phyloP scores from a whole-genome alignment of 768 basidiomycete genomes.

The Suillus clintonianus region DNA sequence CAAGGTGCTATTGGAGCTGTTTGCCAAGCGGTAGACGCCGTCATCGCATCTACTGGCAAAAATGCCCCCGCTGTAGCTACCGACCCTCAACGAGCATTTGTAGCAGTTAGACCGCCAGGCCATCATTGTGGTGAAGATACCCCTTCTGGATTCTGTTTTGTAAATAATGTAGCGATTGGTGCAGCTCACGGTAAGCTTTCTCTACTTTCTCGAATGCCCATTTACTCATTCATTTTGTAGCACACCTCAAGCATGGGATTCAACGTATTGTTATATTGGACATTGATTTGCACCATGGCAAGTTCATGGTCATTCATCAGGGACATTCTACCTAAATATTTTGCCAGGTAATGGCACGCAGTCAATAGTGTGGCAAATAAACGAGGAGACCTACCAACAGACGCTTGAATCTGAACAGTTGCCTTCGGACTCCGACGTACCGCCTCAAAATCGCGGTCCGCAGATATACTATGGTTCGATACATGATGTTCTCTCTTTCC shows the following conservation, averaged over 20 bases:
- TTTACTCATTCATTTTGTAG: conserved; percentile 40
- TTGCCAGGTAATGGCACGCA: conserved; percentile 89
- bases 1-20: conserved; percentile 81
- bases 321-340: background rate
- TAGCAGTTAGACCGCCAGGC: conserved; percentile 86
- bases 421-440: conserved; percentile 34
- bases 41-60: conserved; percentile 38
- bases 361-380: conserved; percentile 87
- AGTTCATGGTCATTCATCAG: background rate
- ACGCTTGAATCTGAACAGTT: conserved; percentile 52
- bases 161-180: conserved; percentile 90
- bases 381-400: conserved; percentile 80
- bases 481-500: conserved; percentile 92
- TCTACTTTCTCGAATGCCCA: background rate
- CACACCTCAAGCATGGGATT: conserved; percentile 77
- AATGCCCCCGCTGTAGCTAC: conserved; percentile 3
- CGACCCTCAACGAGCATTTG: conserved; percentile 62
- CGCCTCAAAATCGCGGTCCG: conserved; percentile 43
- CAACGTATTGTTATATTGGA: conserved; percentile 85
- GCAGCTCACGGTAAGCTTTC: conserved; percentile 78
- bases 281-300: conserved; percentile 53
- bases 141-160: conserved; percentile 92
- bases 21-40: conserved; percentile 83
- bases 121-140: conserved; percentile 93
- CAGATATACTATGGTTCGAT: conserved; percentile 87